Percentiles rank a stretch among this genome's conserved stretches.
These are phyloP conservation scores for Mycena latifolia DNA, from an alignment of 768 basidiomycete genomes.

Conservation along the genomic window DNA sequence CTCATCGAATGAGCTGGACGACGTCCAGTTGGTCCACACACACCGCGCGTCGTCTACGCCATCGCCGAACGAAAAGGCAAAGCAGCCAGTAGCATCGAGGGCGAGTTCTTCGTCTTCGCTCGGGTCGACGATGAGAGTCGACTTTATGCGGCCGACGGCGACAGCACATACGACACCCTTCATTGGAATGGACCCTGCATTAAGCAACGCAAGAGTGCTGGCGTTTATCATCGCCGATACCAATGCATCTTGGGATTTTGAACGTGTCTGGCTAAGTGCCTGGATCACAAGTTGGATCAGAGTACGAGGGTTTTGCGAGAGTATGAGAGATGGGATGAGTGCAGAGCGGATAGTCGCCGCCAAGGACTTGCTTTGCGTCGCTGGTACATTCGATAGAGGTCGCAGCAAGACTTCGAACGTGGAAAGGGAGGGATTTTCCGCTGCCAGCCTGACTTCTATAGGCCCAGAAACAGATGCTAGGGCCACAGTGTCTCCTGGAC, in stretches of 20 bases:
- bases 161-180: conserved; percentile 80
- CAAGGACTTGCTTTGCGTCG: conserved; percentile 75
- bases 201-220: conserved; percentile 74
- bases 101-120: conserved; percentile 53
- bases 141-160: conserved; percentile 58
- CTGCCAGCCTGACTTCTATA: conserved; percentile 76
- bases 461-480: conserved; percentile 86
- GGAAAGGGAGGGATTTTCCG: conserved; percentile 79
- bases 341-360: conserved; percentile 66
- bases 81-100: conserved; percentile 67
- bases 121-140: conserved; percentile 65
- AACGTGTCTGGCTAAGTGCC: conserved; percentile 52
- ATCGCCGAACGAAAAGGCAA: conserved; percentile 72
- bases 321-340: conserved; percentile 72
- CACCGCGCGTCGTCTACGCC: conserved; percentile 45
- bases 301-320: conserved; percentile 77
- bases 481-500: conserved; percentile 54
- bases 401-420: conserved; percentile 82
- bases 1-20: conserved; percentile 51
- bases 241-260: conserved; percentile 54
- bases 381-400: conserved; percentile 77
- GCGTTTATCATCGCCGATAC: conserved; percentile 80
- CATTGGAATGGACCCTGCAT: conserved; percentile 80
- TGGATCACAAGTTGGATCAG: conserved; percentile 86
- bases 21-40: conserved; percentile 72